Evolutionary conservation across 2,329 filamentous ascomycete species (phyloP).

Genomic region (Beauveria varroae): DNA sequence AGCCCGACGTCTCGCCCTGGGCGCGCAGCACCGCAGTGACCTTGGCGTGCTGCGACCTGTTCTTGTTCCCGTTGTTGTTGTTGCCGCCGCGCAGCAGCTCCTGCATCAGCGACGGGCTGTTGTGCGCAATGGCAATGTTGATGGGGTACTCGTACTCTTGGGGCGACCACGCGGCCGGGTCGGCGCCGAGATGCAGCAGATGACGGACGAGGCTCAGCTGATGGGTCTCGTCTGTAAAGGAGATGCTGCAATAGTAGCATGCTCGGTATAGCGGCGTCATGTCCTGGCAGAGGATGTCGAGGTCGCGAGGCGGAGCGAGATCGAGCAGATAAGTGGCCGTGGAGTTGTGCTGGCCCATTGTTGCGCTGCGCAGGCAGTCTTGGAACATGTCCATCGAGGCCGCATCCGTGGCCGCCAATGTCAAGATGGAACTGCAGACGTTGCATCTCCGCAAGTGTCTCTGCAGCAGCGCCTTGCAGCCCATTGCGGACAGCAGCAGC

Average conservation of each 20-base stretch:
- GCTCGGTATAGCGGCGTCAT: background rate
- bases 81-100: too few species aligned
- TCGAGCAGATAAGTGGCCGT: background rate
- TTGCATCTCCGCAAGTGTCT: background rate
- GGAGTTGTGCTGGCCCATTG: background rate
- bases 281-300: background rate
- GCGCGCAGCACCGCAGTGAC: too few species aligned
- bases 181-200: background rate
- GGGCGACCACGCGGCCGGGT: background rate
- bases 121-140: background rate
- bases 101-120: too few species aligned
- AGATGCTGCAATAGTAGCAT: background rate
- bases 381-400: background rate
- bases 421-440: background rate
- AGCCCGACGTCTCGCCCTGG: too few species aligned
- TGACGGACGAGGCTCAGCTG: background rate
- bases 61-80: too few species aligned
- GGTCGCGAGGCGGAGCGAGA: background rate
- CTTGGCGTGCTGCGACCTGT: too few species aligned
- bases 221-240: background rate
- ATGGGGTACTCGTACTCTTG: background rate
- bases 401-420: background rate
- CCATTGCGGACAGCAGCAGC: background rate
- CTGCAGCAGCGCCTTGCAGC: background rate
- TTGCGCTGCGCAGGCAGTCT: background rate